These are phyloP conservation scores for Hygrocybe punicea DNA, from an alignment of 768 basidiomycete species.

Conservation along the genomic window DNA sequence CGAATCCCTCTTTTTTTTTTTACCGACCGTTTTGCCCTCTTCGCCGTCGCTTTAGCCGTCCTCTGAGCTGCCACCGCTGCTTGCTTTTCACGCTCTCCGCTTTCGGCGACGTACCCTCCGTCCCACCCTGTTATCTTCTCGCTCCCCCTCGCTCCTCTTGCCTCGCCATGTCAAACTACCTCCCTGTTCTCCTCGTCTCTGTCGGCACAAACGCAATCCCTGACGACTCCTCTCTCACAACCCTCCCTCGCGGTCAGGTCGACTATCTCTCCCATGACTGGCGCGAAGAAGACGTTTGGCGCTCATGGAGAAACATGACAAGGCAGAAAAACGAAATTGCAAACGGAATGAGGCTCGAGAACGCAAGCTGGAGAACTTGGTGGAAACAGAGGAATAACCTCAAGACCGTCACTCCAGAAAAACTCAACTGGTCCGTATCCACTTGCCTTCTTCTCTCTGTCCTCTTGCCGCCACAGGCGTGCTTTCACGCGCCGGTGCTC, in stretches of 20 bases:
- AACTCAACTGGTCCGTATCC: slow-evolving; percentile 88
- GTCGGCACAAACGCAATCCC: slow-evolving; percentile 55
- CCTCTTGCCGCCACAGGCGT: background rate
- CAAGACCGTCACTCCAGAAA: slow-evolving; percentile 93
- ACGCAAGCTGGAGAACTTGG: slow-evolving; percentile 98
- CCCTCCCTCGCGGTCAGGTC: slow-evolving; percentile 86
- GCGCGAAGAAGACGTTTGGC: slow-evolving; percentile 98
- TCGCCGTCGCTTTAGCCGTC: no score
- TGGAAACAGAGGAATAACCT: slow-evolving; percentile 98
- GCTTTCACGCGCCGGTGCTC: background rate
- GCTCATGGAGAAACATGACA: slow-evolving; percentile 98
- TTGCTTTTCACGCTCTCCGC: background rate
- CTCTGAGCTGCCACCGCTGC: no score
- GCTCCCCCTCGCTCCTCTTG: slow-evolving; percentile 12
- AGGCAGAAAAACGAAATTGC: slow-evolving; percentile 97
- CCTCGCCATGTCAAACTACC: slow-evolving; percentile 57
- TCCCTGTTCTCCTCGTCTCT: slow-evolving; percentile 67
- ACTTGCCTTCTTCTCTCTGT: background rate
- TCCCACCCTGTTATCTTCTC: slow-evolving; percentile 8
- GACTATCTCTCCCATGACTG: slow-evolving; percentile 98
- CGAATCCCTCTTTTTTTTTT: no score
- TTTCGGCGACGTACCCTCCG: background rate
- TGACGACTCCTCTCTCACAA: slow-evolving; percentile 79
- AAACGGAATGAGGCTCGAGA: slow-evolving; percentile 92
- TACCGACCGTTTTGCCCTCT: no score